Evolutionary conservation across 257 asterid species (phyloP).

Genomic region (Nicotiana tabacum): DNA sequence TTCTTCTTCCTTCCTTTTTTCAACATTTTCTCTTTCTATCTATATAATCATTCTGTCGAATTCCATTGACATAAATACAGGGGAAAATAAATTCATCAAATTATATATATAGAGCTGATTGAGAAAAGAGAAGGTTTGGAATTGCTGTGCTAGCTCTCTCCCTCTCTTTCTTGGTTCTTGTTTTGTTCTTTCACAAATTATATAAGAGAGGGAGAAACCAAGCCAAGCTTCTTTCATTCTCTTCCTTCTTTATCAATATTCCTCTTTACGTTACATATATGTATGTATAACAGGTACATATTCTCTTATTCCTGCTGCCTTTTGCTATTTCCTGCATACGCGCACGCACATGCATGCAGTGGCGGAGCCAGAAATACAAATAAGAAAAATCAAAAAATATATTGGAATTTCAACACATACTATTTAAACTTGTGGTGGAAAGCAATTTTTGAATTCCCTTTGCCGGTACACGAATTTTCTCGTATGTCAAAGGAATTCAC

Average conservation of each 20-base stretch:
- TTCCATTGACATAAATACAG: neutral
- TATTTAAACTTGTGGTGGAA: no score
- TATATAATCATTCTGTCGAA: neutral
- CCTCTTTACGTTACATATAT: neutral
- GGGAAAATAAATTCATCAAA: neutral
- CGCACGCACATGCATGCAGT: no score
- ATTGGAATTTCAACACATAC: no score
- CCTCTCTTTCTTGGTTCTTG: conserved; percentile 6
- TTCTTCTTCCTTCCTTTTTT: neutral
- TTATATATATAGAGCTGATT: neutral
- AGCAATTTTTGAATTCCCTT: no score
- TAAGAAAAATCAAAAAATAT: no score
- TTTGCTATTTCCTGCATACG: no score
- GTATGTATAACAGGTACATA: neutral
- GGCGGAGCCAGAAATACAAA: no score
- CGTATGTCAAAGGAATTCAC: no score
- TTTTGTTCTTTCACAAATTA: neutral
- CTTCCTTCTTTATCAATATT: neutral
- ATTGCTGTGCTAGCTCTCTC: neutral
- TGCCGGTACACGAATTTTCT: no score
- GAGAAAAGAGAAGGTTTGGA: neutral
- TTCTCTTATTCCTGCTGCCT: no score
- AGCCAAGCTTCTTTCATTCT: neutral
- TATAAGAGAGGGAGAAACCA: neutral
- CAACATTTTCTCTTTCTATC: neutral